Conservation (phyloP, 2,329 filamentous ascomycete genomes). For the Aspergillus fischeri region DNA sequence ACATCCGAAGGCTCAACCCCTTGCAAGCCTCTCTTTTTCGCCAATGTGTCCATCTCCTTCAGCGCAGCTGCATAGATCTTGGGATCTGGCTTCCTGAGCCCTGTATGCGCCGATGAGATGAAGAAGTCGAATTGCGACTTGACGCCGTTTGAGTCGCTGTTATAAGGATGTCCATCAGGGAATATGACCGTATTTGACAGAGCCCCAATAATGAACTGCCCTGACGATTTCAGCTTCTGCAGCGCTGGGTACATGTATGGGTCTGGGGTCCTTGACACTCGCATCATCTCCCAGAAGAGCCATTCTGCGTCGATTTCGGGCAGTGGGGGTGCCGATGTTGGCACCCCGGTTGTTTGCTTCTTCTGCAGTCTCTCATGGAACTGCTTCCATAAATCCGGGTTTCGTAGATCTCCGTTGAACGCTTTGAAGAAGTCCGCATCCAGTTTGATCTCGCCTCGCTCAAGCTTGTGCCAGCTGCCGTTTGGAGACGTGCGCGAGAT, state of each 20-base stretch:
- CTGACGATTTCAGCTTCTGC: constrained; percentile 59
- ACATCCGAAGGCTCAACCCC: constrained; percentile 63
- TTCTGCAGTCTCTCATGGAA: constrained; percentile 45
- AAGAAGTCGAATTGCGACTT: constrained; percentile 77
- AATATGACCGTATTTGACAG: constrained; percentile 89
- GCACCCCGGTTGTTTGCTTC: constrained; percentile 19
- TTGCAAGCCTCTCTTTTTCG: constrained; percentile 52
- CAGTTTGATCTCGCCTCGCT: constrained; percentile 75
- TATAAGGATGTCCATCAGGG: constrained; percentile 67
- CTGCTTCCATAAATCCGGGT: constrained; percentile 62
- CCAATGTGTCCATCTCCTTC: constrained; percentile 60
- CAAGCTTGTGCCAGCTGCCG: constrained; percentile 84
- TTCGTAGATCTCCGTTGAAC: constrained; percentile 71
- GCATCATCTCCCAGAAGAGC: constrained; percentile 93
- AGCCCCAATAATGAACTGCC: constrained; percentile 70
- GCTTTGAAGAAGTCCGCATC: constrained; percentile 69
- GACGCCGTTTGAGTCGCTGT: constrained; percentile 57
- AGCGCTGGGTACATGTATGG: constrained; percentile 87
- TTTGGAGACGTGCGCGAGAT: constrained; percentile 73
- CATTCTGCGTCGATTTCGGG: constrained; percentile 71
- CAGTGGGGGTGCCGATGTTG: constrained; percentile 52
- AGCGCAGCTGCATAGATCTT: constrained; percentile 75
- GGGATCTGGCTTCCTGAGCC: constrained; percentile 81
- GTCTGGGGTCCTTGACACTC: constrained; percentile 63
- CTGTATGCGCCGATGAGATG: constrained; percentile 78